These are phyloP conservation scores for Iberis pinnata DNA, from an alignment of 345 rosid species.

Conservation along the genomic window DNA sequence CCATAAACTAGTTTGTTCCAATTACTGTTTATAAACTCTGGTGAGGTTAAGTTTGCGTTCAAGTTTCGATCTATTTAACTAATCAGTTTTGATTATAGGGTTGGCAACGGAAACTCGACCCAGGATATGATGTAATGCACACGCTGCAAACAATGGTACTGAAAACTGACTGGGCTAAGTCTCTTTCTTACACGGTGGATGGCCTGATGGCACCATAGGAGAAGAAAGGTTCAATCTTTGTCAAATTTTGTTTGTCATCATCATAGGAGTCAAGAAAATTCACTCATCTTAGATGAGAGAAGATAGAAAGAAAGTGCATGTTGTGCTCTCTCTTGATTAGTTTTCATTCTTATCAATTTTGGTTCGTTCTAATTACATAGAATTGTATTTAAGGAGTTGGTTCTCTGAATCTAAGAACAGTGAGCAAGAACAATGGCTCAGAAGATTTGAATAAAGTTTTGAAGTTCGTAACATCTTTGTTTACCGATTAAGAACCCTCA, in stretches of 20 bases:
- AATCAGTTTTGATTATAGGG: slow-evolving; percentile 43
- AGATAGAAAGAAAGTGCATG: slow-evolving; percentile 25
- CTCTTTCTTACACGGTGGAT: slow-evolving; percentile 89
- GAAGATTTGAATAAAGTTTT: slow-evolving; percentile 25
- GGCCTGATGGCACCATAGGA: slow-evolving; percentile 86
- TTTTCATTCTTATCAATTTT: slow-evolving; percentile 20
- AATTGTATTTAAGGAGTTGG: slow-evolving; percentile 28
- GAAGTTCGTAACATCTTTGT: too few species aligned
- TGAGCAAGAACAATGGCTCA: slow-evolving; percentile 20
- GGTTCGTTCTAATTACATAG: slow-evolving; percentile 26
- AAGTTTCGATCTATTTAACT: neutral
- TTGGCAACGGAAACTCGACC: slow-evolving; percentile 98
- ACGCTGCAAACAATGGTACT: slow-evolving; percentile 77
- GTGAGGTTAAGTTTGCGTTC: slow-evolving; percentile 11
- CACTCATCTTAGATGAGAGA: slow-evolving; percentile 26
- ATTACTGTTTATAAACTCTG: neutral
- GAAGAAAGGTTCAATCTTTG: slow-evolving; percentile 14
- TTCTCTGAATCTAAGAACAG: slow-evolving; percentile 19
- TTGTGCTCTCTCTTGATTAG: slow-evolving; percentile 17
- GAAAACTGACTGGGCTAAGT: slow-evolving; percentile 90
- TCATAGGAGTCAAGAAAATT: slow-evolving; percentile 17
- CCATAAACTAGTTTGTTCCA: slow-evolving; percentile 7
- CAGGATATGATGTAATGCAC: slow-evolving; percentile 77
- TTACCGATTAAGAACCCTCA: too few species aligned
- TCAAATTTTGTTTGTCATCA: slow-evolving; percentile 28